A percentile compares a stretch with the other conserved stretches of the same genome.
Conservation (phyloP, 2,329 filamentous ascomycete genomes). For the Colletotrichum sp. region DNA sequence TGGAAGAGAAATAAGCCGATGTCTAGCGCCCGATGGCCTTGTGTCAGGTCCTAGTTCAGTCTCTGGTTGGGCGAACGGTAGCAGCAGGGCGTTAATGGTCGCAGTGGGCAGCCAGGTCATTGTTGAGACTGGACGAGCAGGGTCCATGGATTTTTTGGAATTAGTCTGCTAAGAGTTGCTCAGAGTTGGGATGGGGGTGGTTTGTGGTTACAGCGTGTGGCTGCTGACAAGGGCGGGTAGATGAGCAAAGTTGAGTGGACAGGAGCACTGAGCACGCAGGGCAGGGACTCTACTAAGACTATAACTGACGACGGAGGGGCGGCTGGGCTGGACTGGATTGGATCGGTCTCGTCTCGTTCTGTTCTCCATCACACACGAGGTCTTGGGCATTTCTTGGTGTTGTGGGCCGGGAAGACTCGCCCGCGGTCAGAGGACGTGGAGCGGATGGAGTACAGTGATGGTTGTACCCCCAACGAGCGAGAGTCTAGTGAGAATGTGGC, state of each 20-base stretch:
- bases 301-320: neutral
- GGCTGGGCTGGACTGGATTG: neutral
- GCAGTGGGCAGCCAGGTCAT: neutral
- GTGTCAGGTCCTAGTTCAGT: constrained; percentile 2
- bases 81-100: neutral
- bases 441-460: neutral
- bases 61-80: neutral
- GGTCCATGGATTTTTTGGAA: neutral
- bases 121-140: neutral
- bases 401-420: constrained; percentile 13
- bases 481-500: neutral
- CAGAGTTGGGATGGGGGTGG: neutral
- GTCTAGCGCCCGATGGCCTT: neutral
- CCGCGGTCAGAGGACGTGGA: neutral
- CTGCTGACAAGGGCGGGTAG: constrained; percentile 11
- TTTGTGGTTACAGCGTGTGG: neutral
- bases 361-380: neutral
- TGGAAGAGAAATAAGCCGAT: constrained; percentile 14
- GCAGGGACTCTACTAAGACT: neutral
- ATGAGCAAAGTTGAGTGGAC: constrained; percentile 15
- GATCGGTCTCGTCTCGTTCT: neutral
- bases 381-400: neutral
- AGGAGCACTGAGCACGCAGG: neutral
- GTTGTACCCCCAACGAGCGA: neutral
- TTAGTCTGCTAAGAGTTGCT: neutral